Conservation (phyloP, 805 yeast species). For the Kodamaea sagamina region DNA sequence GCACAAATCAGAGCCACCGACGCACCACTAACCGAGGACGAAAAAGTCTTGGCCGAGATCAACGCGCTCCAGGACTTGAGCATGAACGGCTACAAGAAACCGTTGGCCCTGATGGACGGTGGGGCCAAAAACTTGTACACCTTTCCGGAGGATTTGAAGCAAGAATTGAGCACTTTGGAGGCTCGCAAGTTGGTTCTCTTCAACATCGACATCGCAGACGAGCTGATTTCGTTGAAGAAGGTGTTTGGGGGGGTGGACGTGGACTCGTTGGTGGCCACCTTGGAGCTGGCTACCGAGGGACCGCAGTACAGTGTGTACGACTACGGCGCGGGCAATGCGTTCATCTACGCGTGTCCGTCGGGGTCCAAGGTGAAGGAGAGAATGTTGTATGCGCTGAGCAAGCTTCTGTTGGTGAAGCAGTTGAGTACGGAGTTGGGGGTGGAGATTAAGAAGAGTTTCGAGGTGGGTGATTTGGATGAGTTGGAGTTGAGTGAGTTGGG, state of each 20-base stretch:
- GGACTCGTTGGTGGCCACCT: conserved; percentile 22
- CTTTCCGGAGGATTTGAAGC: conserved; percentile 30
- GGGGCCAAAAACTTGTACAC: conserved; percentile 24
- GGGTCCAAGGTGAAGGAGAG: conserved; percentile 87
- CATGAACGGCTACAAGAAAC: conserved; percentile 27
- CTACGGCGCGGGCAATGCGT: conserved; percentile 44
- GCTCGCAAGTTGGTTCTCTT: conserved; percentile 45
- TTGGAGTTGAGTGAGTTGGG: conserved; percentile 55
- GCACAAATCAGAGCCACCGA: conserved; percentile 23
- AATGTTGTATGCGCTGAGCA: conserved; percentile 88
- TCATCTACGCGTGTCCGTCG: conserved; percentile 87
- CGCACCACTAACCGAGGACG: conserved; percentile 60
- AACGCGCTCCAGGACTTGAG: conserved; percentile 36
- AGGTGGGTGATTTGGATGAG: conserved; percentile 74
- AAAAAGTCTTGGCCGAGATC: conserved; percentile 50
- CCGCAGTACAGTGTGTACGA: conserved; percentile 58
- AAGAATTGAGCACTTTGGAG: conserved; percentile 24
- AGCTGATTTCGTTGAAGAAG: conserved; percentile 35
- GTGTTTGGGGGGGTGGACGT: conserved; percentile 22
- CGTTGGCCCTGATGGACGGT: conserved; percentile 39
- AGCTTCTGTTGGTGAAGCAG: conserved; percentile 56
- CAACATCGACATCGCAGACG: conserved; percentile 53
- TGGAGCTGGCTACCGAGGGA: conserved; percentile 15
- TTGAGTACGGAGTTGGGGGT: conserved; percentile 39
- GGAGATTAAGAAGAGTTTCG: conserved; percentile 51